These are phyloP conservation scores for Fusarium sp. DNA, from an alignment of 2,329 filamentous ascomycete species.

Conservation along the genomic window DNA sequence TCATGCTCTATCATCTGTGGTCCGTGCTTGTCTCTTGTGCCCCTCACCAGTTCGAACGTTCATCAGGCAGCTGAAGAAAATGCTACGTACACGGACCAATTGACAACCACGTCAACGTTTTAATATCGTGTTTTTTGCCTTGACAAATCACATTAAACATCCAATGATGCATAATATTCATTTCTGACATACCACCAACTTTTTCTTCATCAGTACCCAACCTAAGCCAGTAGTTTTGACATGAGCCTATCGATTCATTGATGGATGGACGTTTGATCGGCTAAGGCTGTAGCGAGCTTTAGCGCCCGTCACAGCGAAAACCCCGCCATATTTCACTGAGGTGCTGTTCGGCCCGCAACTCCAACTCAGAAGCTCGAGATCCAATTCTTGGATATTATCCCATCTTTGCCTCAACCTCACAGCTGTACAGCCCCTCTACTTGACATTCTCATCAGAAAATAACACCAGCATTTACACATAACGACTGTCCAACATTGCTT, in stretches of 20 bases:
- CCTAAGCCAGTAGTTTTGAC: background rate
- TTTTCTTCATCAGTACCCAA: background rate
- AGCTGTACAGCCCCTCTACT: background rate
- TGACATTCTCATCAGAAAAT: background rate
- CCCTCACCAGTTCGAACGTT: conserved; percentile 27
- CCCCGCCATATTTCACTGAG: conserved; percentile 21
- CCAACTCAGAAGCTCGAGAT: conserved; percentile 11
- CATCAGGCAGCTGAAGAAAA: conserved; percentile 2
- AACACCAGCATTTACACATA: background rate
- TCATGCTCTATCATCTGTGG: conserved; percentile 18
- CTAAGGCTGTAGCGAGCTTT: conserved; percentile 12
- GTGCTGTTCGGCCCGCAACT: conserved; percentile 4
- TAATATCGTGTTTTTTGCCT: background rate
- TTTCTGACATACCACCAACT: background rate
- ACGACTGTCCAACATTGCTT: background rate
- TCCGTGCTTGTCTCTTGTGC: conserved; percentile 25
- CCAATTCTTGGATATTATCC: background rate
- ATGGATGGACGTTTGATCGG: background rate
- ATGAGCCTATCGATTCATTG: background rate
- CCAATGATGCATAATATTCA: background rate
- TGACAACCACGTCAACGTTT: background rate
- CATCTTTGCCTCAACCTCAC: background rate
- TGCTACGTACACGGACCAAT: background rate
- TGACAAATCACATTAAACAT: background rate
- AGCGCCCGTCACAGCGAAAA: conserved; percentile 17